A percentile compares a stretch with the other conserved stretches of the same genome.
Conservation (phyloP, 1,139 yeast genomes). For the Zygoascus meyerae region DNA sequence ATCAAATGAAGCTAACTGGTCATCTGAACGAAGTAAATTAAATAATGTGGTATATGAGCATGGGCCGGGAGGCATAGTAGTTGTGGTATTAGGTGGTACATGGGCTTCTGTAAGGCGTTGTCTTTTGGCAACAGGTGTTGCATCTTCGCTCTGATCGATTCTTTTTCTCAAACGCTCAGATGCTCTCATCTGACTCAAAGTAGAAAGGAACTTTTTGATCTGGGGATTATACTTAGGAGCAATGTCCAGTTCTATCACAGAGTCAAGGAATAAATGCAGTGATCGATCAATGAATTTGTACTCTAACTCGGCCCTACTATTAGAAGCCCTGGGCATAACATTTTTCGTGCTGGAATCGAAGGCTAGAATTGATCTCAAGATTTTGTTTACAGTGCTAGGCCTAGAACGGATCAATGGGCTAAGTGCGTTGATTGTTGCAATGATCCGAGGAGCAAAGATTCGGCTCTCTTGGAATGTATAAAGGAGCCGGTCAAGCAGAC, state of each 20-base stretch:
- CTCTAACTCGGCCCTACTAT: slow-evolving; percentile 26
- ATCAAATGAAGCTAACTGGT: slow-evolving; percentile 61
- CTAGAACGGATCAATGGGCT: slow-evolving; percentile 33
- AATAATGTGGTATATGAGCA: slow-evolving; percentile 39
- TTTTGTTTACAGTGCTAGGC: slow-evolving; percentile 30
- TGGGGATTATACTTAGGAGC: slow-evolving; percentile 25
- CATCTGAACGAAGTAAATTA: slow-evolving; percentile 55
- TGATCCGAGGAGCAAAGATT: slow-evolving; percentile 26
- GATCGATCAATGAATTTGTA: slow-evolving; percentile 36
- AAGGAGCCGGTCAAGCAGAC: slow-evolving; percentile 60
- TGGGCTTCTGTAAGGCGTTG: slow-evolving; percentile 20
- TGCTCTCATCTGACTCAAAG: slow-evolving; percentile 29
- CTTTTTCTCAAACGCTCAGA: slow-evolving; percentile 26
- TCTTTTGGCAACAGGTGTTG: slow-evolving; percentile 18
- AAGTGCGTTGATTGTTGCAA: slow-evolving; percentile 33
- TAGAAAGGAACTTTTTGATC: slow-evolving; percentile 30
- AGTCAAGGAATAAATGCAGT: slow-evolving; percentile 32
- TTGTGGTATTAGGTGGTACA: slow-evolving; percentile 24
- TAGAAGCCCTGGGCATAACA: slow-evolving; percentile 18
- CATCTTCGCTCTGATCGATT: slow-evolving; percentile 20
- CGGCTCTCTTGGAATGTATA: slow-evolving; percentile 49
- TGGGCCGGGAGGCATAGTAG: slow-evolving; percentile 28
- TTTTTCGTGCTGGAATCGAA: slow-evolving; percentile 30
- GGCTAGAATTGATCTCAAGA: slow-evolving; percentile 31
- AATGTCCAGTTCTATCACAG: slow-evolving; percentile 27